Percentiles rank a stretch among this genome's conserved stretches.
phyloP scores from a whole-genome alignment of 768 basidiomycete species.

The Podaxis carcinomalis region DNA sequence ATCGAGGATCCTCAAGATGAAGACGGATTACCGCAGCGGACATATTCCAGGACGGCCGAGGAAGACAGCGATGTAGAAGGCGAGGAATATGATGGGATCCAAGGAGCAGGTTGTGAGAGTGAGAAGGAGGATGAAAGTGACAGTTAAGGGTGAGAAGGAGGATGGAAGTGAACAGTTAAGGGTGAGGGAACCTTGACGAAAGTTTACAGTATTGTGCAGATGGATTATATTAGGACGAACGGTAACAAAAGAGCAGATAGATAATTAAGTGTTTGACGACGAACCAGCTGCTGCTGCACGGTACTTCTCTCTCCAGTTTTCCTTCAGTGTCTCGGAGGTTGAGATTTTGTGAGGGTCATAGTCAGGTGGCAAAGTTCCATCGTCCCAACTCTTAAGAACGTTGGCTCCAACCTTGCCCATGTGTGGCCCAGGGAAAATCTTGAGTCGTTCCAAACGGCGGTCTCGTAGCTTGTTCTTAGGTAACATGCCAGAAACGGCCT shows the following conservation, averaged over 20 bases:
- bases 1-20: conserved; percentile 13
- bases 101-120: conserved; percentile 10
- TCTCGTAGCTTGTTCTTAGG: conserved; percentile 97
- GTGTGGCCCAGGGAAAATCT: conserved; percentile 79
- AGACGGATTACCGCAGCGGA: conserved; percentile 3
- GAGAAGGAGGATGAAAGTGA: conserved; percentile 3
- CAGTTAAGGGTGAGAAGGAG: background rate
- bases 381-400: conserved; percentile 80
- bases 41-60: background rate
- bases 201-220: background rate
- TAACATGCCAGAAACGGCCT: conserved; percentile 97
- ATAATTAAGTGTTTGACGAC: conserved; percentile 6
- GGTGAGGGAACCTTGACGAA: no score
- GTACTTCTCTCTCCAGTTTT: conserved; percentile 26
- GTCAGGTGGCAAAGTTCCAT: conserved; percentile 59
- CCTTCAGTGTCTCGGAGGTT: conserved; percentile 32
- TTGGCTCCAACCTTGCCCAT: conserved; percentile 77
- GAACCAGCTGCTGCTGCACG: conserved; percentile 10
- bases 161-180: background rate
- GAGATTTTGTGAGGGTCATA: conserved; percentile 38
- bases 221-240: background rate
- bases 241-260: background rate
- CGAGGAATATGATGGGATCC: background rate
- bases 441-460: conserved; percentile 79
- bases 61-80: background rate